Conservation (phyloP, 2,329 filamentous ascomycete species). For the Penicillium sp. region DNA sequence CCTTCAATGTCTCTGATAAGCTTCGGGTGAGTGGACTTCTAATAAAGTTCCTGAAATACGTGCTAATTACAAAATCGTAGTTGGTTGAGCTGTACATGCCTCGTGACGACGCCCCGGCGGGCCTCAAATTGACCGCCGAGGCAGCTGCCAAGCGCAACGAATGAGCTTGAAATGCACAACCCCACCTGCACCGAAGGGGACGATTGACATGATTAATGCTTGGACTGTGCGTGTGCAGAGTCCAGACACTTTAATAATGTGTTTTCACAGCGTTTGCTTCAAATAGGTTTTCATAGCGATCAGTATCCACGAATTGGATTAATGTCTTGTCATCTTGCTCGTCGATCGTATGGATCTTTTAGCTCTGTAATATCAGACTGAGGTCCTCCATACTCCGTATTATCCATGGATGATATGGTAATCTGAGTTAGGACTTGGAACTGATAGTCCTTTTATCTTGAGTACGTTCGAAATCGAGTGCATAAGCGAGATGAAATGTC, state of each 20-base stretch:
- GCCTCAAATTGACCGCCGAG: conserved; percentile 69
- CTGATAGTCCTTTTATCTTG: no score
- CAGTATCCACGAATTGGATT: background rate
- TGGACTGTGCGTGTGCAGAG: background rate
- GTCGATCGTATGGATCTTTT: no score
- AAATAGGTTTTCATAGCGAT: background rate
- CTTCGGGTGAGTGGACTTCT: conserved; percentile 41
- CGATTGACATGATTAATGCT: background rate
- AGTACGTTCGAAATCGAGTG: no score
- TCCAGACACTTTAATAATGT: background rate
- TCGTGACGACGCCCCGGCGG: conserved; percentile 72
- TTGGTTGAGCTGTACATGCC: conserved; percentile 84
- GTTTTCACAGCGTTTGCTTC: conserved; percentile 1
- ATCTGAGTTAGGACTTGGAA: no score
- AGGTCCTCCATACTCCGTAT: no score
- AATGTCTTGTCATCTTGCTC: background rate
- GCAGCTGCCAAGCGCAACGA: conserved; percentile 68
- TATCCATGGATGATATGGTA: no score
- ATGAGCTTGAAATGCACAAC: conserved; percentile 11
- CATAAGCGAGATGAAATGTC: no score
- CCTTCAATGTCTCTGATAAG: conserved; percentile 59
- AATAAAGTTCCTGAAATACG: background rate
- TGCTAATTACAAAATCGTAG: conserved; percentile 49
- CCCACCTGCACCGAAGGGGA: background rate
- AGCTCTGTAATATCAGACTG: no score